A percentile compares a stretch with the other conserved stretches of the same genome.
phyloP scores from a whole-genome alignment of 129 eudicot genomes.

The Gnaphalium uliginosum region DNA sequence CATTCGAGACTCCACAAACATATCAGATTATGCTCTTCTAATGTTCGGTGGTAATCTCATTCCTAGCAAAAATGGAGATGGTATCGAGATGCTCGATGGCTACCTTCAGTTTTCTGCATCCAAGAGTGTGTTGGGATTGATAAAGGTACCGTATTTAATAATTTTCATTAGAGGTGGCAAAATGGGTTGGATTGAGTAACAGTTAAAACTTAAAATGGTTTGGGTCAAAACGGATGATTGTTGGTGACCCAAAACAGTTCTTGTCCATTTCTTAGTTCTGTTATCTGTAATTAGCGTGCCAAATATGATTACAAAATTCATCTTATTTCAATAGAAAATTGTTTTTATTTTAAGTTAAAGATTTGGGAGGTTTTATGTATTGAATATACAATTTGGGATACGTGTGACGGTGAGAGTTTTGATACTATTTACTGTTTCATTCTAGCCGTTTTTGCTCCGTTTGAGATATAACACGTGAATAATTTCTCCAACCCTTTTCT shows the following conservation, averaged over 20 bases:
- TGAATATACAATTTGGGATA: not conserved
- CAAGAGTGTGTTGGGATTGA: slow-evolving; percentile 67
- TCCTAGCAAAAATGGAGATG: slow-evolving; percentile 75
- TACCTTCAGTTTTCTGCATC: slow-evolving; percentile 97
- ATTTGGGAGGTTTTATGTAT: slow-evolving; percentile 1
- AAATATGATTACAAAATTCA: not conserved
- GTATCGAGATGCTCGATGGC: slow-evolving; percentile 97
- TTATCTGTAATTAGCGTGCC: not conserved
- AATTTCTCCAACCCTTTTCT: not conserved
- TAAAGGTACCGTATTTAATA: slow-evolving; percentile 50
- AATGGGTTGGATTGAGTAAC: not conserved
- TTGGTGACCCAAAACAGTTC: not conserved
- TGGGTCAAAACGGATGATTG: not conserved
- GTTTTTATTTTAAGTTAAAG: too few relatives aligned
- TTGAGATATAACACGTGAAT: not conserved
- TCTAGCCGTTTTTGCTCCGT: not conserved
- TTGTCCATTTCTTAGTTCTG: not conserved
- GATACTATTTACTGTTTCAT: not conserved
- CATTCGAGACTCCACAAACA: slow-evolving; percentile 81
- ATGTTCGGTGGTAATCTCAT: slow-evolving; percentile 91
- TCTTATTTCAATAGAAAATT: not conserved
- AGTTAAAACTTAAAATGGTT: not conserved
- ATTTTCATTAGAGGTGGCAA: not conserved
- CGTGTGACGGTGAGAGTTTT: not conserved
- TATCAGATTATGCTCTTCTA: slow-evolving; percentile 89